These are phyloP conservation scores for Exobasidium rhododendri DNA, from an alignment of 1,284 basidiomycete species.

Conservation along the genomic window DNA sequence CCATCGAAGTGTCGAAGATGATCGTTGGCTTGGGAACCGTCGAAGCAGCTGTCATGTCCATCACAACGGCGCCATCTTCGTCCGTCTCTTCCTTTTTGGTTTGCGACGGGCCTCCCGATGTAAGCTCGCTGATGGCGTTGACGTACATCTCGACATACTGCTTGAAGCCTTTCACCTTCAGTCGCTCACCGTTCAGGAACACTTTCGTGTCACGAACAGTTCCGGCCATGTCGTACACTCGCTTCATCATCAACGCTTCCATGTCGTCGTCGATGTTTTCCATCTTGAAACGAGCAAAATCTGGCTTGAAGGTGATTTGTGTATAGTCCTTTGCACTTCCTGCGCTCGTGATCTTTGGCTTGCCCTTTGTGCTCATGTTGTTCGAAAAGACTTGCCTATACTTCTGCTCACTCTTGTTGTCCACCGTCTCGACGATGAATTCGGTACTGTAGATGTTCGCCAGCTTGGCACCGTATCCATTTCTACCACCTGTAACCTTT, in stretches of 20 bases:
- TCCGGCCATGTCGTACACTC: conserved; percentile 96
- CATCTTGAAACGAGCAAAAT: conserved; percentile 90
- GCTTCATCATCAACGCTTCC: conserved; percentile 81
- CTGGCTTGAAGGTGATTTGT: conserved; percentile 90
- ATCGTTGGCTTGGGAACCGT: conserved; percentile 72
- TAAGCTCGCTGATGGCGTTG: conserved; percentile 56
- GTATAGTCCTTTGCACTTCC: conserved; percentile 69
- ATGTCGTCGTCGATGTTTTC: conserved; percentile 86
- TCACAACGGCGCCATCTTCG: conserved; percentile 23
- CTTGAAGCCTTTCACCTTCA: conserved; percentile 95
- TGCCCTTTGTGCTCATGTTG: conserved; percentile 85
- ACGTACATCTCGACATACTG: conserved; percentile 93
- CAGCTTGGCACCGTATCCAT: conserved; percentile 93
- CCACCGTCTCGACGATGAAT: conserved; percentile 96
- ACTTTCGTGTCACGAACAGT: conserved; percentile 92
- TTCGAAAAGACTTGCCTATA: conserved; percentile 92
- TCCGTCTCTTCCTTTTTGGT: conserved; percentile 23
- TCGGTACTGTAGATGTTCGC: conserved; percentile 97
- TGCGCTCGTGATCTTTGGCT: conserved; percentile 85
- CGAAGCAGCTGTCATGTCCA: conserved; percentile 61
- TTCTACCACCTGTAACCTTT: conserved; percentile 96
- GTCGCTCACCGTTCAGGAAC: conserved; percentile 81
- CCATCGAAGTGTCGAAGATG: conserved; percentile 75
- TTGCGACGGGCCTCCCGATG: conserved; percentile 15
- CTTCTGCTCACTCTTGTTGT: conserved; percentile 80